Base-by-base conservation (phyloP, 805 yeast genomes). In the Groenewaldozyma tartarivorans region DNA sequence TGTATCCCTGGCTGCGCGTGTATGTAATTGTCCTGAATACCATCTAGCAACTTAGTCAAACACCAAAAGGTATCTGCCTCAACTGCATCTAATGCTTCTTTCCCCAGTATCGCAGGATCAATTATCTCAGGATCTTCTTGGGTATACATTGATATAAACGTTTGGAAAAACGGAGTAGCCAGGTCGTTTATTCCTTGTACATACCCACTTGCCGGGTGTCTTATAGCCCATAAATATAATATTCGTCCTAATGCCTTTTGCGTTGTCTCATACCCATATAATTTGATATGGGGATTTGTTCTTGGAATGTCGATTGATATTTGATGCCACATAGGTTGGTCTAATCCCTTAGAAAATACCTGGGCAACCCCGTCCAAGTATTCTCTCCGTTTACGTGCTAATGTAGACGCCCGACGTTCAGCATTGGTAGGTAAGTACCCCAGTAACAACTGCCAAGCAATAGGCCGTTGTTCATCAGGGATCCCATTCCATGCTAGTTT, bases 41-140 rank as follows among this genome's bases (percentile, higher is more conserved):
- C 94, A 55, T 92, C 98, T 38, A 92, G 68, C 20, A 92, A 68
- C 54, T 90, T 79, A 3, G 96, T 81, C 43, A 92, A 66, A 60
- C 97, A 92, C 98, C 98, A 92, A 64, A 84, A 92, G 2, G 95
- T 80, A 62, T 92, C 98, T 2, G 96, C 96, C 57, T 92, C 98
- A 16, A 90, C 76, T 13, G 75, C 75, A 38, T 75, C 71, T 33
- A 80, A 59, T 15, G 80, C 77, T 34, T 77, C 75, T 20, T 65
- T 58, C 1, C 86, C 77, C 43, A 88, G 57, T 24, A 64, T 62
- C 1, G 58, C 61, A 0, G 94, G 85, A 58, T 87, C 83, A 51
- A 77, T 69, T 16, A 61, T 64, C 41, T 75, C 82, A 15, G 81
- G 51, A 13, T 60, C 68, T 19, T 67, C 67, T 4, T 68, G 64